These are phyloP conservation scores for Roridomyces roridus DNA, from an alignment of 768 basidiomycete genomes.

Conservation along the genomic window DNA sequence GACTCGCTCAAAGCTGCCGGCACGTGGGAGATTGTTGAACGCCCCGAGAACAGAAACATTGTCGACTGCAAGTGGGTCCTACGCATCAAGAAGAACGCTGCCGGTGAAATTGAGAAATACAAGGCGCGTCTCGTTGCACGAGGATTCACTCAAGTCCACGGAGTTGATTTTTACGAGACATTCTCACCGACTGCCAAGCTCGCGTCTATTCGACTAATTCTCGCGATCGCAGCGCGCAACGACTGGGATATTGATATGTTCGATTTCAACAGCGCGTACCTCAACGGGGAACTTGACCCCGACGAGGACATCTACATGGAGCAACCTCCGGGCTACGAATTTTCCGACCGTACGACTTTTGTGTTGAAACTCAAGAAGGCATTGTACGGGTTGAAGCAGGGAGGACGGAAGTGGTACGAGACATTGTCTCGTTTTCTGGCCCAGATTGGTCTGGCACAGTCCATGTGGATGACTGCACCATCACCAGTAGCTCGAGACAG, in stretches of 20 bases:
- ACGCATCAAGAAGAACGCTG: slow-evolving; percentile 44
- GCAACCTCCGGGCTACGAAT: slow-evolving; percentile 23
- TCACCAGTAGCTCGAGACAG: slow-evolving; percentile 24
- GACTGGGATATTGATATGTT: slow-evolving; percentile 25
- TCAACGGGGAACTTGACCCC: slow-evolving; percentile 27
- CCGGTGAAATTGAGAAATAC: no score
- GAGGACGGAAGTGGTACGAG: slow-evolving; percentile 33
- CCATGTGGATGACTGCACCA: slow-evolving; percentile 27
- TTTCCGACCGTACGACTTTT: slow-evolving; percentile 30
- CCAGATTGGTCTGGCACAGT: background rate
- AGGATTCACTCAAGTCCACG: slow-evolving; percentile 46
- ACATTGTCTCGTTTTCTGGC: slow-evolving; percentile 3
- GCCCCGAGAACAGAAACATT: slow-evolving; percentile 34
- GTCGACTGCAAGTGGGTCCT: slow-evolving; percentile 48
- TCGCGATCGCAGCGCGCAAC: slow-evolving; percentile 36
- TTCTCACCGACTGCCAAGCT: slow-evolving; percentile 37
- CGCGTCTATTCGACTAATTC: slow-evolving; percentile 27
- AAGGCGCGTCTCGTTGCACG: no score
- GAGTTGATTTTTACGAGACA: slow-evolving; percentile 46
- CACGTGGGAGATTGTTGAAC: slow-evolving; percentile 36
- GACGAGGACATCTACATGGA: slow-evolving; percentile 32
- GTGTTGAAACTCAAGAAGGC: background rate
- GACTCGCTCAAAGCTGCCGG: slow-evolving; percentile 36
- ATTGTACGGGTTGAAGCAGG: slow-evolving; percentile 27
- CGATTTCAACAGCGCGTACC: slow-evolving; percentile 27